These are phyloP conservation scores for Calonectria ilicicola DNA, from an alignment of 2,329 filamentous ascomycete species.

Conservation along the genomic window DNA sequence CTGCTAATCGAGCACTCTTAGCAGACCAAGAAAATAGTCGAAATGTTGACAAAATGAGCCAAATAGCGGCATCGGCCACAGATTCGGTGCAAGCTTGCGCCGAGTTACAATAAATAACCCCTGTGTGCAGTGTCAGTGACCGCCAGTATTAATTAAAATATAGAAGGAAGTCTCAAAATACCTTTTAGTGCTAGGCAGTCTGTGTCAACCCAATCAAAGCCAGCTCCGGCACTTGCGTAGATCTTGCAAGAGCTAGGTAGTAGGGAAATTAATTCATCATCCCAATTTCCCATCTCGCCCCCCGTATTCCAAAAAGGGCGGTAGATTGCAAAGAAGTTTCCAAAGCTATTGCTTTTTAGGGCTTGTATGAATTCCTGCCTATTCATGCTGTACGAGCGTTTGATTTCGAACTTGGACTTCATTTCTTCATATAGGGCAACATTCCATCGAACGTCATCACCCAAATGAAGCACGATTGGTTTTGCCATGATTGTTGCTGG, in stretches of 20 bases:
- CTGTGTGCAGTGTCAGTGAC: conserved; percentile 11
- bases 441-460: conserved; percentile 42
- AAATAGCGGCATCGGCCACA: conserved; percentile 40
- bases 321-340: conserved; percentile 41
- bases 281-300: conserved; percentile 44
- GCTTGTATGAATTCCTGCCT: conserved; percentile 39
- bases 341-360: conserved; percentile 34
- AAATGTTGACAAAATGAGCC: conserved; percentile 43
- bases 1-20: conserved; percentile 37
- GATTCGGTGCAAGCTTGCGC: conserved; percentile 41
- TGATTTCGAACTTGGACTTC: conserved; percentile 38
- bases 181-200: conserved; percentile 34
- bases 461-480: conserved; percentile 41
- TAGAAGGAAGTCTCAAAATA: neutral
- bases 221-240: conserved; percentile 40
- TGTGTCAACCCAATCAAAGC: conserved; percentile 43
- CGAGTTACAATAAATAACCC: conserved; percentile 40
- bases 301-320: conserved; percentile 42
- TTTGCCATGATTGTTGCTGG: conserved; percentile 31
- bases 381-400: conserved; percentile 40
- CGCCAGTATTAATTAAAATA: too few relatives aligned
- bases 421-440: conserved; percentile 37
- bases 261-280: conserved; percentile 36
- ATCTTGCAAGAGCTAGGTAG: conserved; percentile 38
- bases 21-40: conserved; percentile 40